These are phyloP conservation scores for Mycena metata DNA, from an alignment of 768 basidiomycete genomes.

Conservation along the genomic window DNA sequence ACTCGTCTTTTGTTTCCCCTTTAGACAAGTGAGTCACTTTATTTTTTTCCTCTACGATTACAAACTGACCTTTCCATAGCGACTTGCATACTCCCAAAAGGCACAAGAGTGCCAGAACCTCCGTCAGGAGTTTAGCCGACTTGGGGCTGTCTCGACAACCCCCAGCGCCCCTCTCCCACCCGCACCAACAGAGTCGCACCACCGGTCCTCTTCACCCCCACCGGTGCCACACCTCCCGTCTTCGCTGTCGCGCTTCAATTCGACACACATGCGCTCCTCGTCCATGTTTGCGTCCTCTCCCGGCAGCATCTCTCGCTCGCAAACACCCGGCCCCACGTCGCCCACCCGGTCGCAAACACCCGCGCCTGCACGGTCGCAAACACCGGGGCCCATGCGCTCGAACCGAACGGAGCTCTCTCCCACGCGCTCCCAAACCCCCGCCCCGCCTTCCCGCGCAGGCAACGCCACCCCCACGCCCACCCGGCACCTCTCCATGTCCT, in stretches of 20 bases:
- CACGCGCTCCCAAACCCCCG: slow-evolving; percentile 58
- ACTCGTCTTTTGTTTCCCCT: slow-evolving; percentile 39
- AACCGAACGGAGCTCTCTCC: slow-evolving; percentile 40
- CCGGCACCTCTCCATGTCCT: slow-evolving; percentile 54
- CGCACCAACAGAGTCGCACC: slow-evolving; percentile 43
- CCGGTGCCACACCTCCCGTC: slow-evolving; percentile 54
- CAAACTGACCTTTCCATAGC: slow-evolving; percentile 53
- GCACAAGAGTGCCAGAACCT: slow-evolving; percentile 79
- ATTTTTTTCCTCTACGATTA: slow-evolving; percentile 29
- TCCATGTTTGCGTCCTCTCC: slow-evolving; percentile 62
- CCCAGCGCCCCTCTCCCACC: slow-evolving; percentile 52
- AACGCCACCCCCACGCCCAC: slow-evolving; percentile 52
- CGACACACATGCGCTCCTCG: slow-evolving; percentile 69
- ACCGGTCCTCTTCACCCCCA: slow-evolving; percentile 49
- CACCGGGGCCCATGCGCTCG: slow-evolving; percentile 41
- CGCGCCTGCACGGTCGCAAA: slow-evolving; percentile 50
- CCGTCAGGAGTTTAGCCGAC: slow-evolving; percentile 73
- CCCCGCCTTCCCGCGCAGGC: slow-evolving; percentile 56
- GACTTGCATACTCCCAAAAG: slow-evolving; percentile 73
- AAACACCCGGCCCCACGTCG: slow-evolving; percentile 46
- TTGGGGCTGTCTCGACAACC: slow-evolving; percentile 62
- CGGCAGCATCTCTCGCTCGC: slow-evolving; percentile 51
- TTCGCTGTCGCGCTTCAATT: slow-evolving; percentile 60
- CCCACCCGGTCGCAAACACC: slow-evolving; percentile 59
- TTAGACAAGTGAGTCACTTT: slow-evolving; percentile 71